Evolutionary conservation across 2,329 filamentous ascomycete species (phyloP).

Genomic region (Sporothrix globosa): DNA sequence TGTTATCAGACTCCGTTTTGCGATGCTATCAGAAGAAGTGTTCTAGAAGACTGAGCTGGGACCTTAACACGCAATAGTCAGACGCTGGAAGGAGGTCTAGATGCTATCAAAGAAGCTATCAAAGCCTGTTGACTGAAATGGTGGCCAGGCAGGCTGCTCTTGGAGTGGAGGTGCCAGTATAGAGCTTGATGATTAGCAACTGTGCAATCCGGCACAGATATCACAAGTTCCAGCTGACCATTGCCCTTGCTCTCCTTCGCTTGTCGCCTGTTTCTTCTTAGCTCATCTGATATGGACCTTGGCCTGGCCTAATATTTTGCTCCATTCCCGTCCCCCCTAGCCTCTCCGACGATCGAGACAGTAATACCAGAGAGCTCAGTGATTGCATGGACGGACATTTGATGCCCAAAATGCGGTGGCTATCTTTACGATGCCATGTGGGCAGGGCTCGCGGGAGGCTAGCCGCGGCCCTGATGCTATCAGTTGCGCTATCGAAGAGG

Average conservation of each 20-base stretch:
- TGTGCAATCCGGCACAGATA: too few species aligned
- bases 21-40: conserved; percentile 21
- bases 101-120: conserved; percentile 22
- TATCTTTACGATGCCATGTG: conserved; percentile 23
- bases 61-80: background rate
- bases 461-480: conserved; percentile 26
- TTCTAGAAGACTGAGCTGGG: background rate
- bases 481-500: conserved; percentile 23
- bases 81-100: background rate
- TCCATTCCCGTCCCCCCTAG: too few species aligned
- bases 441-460: too few species aligned
- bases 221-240: too few species aligned
- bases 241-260: too few species aligned
- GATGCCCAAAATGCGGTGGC: conserved; percentile 18
- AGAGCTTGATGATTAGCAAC: too few species aligned
- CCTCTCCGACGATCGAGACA: conserved; percentile 13
- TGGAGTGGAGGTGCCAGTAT: too few species aligned
- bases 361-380: too few species aligned
- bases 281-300: too few species aligned
- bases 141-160: background rate
- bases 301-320: too few species aligned
- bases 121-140: background rate
- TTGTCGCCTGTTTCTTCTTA: too few species aligned
- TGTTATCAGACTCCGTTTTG: conserved; percentile 13
- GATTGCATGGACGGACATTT: too few species aligned